Conservation (phyloP, 2,329 filamentous ascomycete species). For the Diplodia seriata region DNA sequence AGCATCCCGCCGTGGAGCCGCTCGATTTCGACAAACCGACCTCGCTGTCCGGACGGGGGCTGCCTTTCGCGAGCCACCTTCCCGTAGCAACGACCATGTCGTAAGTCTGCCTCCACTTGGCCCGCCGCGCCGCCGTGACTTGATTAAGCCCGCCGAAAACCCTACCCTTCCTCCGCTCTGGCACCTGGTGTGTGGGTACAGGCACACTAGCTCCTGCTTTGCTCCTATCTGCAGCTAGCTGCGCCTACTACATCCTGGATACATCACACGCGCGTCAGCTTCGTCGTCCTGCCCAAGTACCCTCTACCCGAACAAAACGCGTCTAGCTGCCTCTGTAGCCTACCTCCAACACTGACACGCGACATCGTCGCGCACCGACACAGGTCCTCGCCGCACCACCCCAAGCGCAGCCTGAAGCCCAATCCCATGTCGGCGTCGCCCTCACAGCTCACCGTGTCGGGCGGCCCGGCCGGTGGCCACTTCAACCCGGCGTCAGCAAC, state of each 20-base stretch:
- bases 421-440: constrained; percentile 50
- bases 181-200: background rate
- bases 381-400: constrained; percentile 49
- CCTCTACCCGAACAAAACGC: constrained; percentile 19
- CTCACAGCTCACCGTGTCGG: constrained; percentile 45
- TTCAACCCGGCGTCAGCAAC: constrained; percentile 34
- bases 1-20: constrained; percentile 23
- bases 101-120: constrained; percentile 27
- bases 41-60: constrained; percentile 26
- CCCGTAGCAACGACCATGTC: constrained; percentile 29
- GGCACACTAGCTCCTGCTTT: constrained; percentile 16
- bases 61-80: background rate
- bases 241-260: constrained; percentile 17
- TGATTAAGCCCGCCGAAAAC: background rate
- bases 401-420: constrained; percentile 54
- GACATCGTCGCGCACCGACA: constrained; percentile 25
- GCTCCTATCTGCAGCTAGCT: constrained; percentile 9
- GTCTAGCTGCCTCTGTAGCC: constrained; percentile 11
- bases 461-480: constrained; percentile 31
- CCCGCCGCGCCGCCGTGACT: constrained; percentile 23
- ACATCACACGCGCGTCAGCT: constrained; percentile 27
- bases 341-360: constrained; percentile 21
- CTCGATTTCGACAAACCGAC: background rate
- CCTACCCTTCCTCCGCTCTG: background rate
- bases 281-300: constrained; percentile 22